Conservation (phyloP, 1,139 yeast genomes). For the Yamadazyma conglobata region DNA sequence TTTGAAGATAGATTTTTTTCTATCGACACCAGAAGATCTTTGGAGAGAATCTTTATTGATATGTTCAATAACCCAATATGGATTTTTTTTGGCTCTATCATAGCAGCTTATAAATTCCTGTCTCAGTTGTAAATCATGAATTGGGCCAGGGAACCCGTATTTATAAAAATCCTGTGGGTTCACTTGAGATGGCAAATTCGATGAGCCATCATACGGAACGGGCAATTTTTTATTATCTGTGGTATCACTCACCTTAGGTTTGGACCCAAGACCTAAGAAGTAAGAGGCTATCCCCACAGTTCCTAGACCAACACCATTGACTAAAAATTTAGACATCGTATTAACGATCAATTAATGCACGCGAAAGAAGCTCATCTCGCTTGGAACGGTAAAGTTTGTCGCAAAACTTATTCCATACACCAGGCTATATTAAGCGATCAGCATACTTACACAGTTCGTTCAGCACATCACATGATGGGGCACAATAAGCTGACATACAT, state of each 20-base stretch:
- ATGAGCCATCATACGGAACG: constrained; percentile 17
- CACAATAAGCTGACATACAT: too few species aligned
- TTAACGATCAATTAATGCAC: background rate
- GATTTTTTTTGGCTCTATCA: constrained; percentile 81
- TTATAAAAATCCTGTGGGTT: constrained; percentile 76
- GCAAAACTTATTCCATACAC: too few species aligned
- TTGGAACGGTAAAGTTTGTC: too few species aligned
- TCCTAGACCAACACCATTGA: constrained; percentile 33
- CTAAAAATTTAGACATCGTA: constrained; percentile 30
- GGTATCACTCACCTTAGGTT: constrained; percentile 14
- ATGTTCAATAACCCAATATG: constrained; percentile 89
- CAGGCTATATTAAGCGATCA: too few species aligned
- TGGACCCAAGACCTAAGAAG: constrained; percentile 35
- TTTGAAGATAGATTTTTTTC: constrained; percentile 75
- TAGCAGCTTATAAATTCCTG: constrained; percentile 81
- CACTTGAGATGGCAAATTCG: constrained; percentile 28
- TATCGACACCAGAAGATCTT: constrained; percentile 53
- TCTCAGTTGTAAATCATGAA: constrained; percentile 73
- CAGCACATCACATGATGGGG: too few species aligned
- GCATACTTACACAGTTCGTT: too few species aligned
- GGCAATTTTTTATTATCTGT: constrained; percentile 16
- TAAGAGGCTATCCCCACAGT: constrained; percentile 41
- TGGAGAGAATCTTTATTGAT: constrained; percentile 70
- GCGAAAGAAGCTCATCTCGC: too few species aligned
- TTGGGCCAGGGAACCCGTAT: constrained; percentile 94